phyloP scores from a whole-genome alignment of 2,329 filamentous ascomycete species.

The Fonsecaea nubica region DNA sequence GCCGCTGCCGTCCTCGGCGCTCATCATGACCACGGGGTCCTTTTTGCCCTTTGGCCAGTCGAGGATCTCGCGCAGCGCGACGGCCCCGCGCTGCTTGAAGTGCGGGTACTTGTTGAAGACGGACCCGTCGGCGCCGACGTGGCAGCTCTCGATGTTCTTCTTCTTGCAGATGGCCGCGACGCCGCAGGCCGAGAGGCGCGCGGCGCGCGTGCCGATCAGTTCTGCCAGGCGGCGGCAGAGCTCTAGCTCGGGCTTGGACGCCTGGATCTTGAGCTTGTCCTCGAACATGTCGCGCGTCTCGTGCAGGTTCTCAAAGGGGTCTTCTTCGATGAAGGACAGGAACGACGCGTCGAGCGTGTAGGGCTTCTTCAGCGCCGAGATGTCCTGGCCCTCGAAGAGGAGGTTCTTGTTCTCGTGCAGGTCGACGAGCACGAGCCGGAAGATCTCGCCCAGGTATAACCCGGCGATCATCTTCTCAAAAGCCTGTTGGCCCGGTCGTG shows the following conservation, averaged over 20 bases:
- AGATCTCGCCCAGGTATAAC: constrained; percentile 91
- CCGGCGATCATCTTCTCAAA: constrained; percentile 99
- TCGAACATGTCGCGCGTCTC: constrained; percentile 86
- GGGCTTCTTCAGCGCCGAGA: constrained; percentile 78
- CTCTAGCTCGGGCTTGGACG: constrained; percentile 81
- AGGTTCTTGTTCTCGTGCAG: constrained; percentile 78
- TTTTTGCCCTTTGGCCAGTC: constrained; percentile 83
- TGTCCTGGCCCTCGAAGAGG: constrained; percentile 85
- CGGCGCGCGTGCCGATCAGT: constrained; percentile 91
- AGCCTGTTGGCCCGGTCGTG: constrained; percentile 88
- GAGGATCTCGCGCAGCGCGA: constrained; percentile 90
- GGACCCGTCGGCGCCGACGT: constrained; percentile 94
- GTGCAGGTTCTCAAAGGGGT: constrained; percentile 92
- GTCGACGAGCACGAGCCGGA: constrained; percentile 85
- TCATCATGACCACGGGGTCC: constrained; percentile 84
- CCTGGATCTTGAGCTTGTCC: constrained; percentile 73
- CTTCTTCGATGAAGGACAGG: constrained; percentile 90
- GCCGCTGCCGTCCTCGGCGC: constrained; percentile 94
- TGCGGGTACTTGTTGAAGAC: constrained; percentile 99
- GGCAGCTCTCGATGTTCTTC: constrained; percentile 85
- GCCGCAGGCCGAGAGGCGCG: constrained; percentile 90
- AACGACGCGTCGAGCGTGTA: constrained; percentile 94
- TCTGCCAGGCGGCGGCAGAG: constrained; percentile 87
- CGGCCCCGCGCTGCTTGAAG: constrained; percentile 91
- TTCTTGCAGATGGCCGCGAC: constrained; percentile 97